Base-by-base conservation (phyloP, 2,329 filamentous ascomycete species). In the Aspergillus fumigatiaffinis region DNA sequence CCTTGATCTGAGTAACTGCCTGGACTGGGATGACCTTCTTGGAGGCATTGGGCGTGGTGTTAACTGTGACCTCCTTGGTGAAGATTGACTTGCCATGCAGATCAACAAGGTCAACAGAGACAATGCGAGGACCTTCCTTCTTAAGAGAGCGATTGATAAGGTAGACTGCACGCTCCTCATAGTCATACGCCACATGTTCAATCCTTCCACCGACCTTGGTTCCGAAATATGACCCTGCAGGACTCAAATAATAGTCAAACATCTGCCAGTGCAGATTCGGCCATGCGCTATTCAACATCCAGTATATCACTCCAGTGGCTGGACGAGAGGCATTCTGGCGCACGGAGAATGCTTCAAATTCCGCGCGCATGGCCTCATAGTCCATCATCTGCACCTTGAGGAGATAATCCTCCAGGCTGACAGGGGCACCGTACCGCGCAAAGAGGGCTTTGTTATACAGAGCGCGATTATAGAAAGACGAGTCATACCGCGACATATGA, bases 231-330 rank as follows among this genome's bases (percentile, higher is more conserved):
- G 82, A 77, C 0, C 83, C 85, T 0, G 78, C 81, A 0, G 84
- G 80, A 23, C 79, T 80, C 44, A 87, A 69, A 60, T 87, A 87
- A 67, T 84, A 84, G 62, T 87, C 85, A 65, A 87, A 86, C 5
- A 87, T 70, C 53, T 84, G 83, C 85, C 86, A 88, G 65, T 87
- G 85, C 28, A 88, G 71, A 54, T 79, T 82, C 0, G 86, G 85
- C 84, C 85, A 88, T 0, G 85, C 85, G 49, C 81, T 81, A 61
- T 86, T 87, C 53, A 87, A 68, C 85, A 88, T 87, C 85, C 85
- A 88, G 72, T 88, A 88, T 17, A 88, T 81, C 0, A 83, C 51
- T 0, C 85, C 85, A 0, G 84, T 87, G 0, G 84, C 83, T 0
- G 83, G 81, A 3, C 80, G 73, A 1, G 72, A 67, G 1, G 75